Base-by-base conservation (phyloP, 2,329 filamentous ascomycete species). In the Aspergillus awamori region DNA sequence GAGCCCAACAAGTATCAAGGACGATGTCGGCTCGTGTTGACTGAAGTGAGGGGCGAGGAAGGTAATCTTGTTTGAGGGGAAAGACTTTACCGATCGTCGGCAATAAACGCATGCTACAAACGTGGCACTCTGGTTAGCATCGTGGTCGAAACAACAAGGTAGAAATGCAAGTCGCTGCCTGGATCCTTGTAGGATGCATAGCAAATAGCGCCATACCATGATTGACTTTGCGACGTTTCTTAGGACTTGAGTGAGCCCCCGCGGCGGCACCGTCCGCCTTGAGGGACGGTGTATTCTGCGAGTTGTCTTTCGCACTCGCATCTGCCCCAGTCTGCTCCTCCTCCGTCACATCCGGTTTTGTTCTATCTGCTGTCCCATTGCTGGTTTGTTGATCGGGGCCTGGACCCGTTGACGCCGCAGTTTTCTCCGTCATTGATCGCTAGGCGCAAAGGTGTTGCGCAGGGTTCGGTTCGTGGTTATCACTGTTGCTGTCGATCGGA, bases 211-310 rank as follows among this genome's bases (percentile, higher is more conserved):
- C 79, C 88, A 81, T 86, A 93, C 91, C 91, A 81, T 94, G 91
- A 82, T 93, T 93, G 69, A 94, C 91, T 82, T 94, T 94, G 82
- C 91, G 89, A 80, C 91, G 86, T 84, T 93, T 93, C 82, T 92
- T 93, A 53, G 89, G 88, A 75, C 87, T 90, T 59, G 75, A 67
- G 61, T 76, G 74, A 69, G 69, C 68, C 64, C 72, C 74, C 57
- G 68, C 65, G 59, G 74, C 66, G 61, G 66, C 58, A 51, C 67
- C 72, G 59, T 77, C 77, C 62, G 72, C 64, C 65, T 76, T 77
- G 61, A 68, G 67, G 47, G 70, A 66, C 58, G 72, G 68, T 20
- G 66, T 63, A 57, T 67, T 62, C 60, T 63, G 64, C 47, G 52
- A 41, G 57, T 64, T 63, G 28, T 71, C 70, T 63, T 74, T 75